Evolutionary conservation across 2,329 filamentous ascomycete species (phyloP).

Genomic region (Teratosphaeriaceae sp.): DNA sequence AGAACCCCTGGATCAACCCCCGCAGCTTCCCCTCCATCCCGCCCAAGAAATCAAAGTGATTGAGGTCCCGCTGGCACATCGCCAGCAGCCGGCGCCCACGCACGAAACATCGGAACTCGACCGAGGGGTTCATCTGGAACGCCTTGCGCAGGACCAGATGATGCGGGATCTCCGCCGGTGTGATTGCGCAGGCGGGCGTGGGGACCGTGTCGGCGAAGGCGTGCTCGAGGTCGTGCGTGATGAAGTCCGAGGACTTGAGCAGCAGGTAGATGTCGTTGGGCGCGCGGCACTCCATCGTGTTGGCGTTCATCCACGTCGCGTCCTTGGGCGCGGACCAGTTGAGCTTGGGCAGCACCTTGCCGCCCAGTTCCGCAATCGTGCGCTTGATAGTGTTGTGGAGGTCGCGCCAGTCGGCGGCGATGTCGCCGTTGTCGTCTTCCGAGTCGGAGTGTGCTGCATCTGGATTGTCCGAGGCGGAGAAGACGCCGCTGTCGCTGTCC

Average conservation of each 20-base stretch:
- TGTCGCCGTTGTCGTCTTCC: conserved; percentile 56
- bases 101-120: conserved; percentile 96
- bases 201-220: conserved; percentile 71
- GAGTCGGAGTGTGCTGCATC: conserved; percentile 23
- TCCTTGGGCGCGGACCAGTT: conserved; percentile 98
- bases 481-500: conserved; percentile 48
- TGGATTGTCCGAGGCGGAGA: conserved; percentile 37
- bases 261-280: conserved; percentile 91
- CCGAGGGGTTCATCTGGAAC: conserved; percentile 78
- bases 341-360: conserved; percentile 82
- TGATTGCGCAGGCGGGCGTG: conserved; percentile 22
- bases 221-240: conserved; percentile 90
- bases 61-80: conserved; percentile 82
- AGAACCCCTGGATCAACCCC: conserved; percentile 67
- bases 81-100: conserved; percentile 72
- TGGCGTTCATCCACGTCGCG: conserved; percentile 83
- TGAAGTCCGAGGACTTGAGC: conserved; percentile 88
- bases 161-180: conserved; percentile 52
- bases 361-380: conserved; percentile 74
- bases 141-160: conserved; percentile 82
- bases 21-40: conserved; percentile 60
- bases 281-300: conserved; percentile 83
- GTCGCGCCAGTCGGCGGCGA: conserved; percentile 55
- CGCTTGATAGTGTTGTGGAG: conserved; percentile 70
- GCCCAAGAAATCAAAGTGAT: conserved; percentile 79